Conservation (phyloP, 805 yeast species). For the Zygoascus tannicola region DNA sequence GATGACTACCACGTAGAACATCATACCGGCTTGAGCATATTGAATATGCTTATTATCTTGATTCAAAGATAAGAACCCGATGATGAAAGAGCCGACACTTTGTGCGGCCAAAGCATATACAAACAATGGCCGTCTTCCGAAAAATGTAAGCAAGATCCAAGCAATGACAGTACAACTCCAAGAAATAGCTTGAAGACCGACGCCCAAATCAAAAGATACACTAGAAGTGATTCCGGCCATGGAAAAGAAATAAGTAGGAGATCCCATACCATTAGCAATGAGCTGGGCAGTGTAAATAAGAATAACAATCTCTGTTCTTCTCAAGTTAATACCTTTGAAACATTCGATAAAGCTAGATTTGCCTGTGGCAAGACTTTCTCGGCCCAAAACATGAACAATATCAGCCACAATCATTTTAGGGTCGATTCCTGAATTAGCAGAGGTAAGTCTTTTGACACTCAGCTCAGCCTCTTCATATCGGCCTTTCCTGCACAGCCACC, state of each 20-base stretch:
- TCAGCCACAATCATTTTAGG: not conserved
- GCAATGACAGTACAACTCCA: conserved; percentile 32
- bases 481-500: conserved; percentile 42
- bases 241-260: conserved; percentile 43
- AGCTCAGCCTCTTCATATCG: conserved; percentile 35
- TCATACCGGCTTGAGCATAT: conserved; percentile 34
- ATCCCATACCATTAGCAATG: conserved; percentile 11
- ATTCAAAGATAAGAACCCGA: conserved; percentile 36
- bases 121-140: conserved; percentile 21
- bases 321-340: conserved; percentile 10
- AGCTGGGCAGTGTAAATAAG: conserved; percentile 38
- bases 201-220: conserved; percentile 35
- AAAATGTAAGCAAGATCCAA: conserved; percentile 16
- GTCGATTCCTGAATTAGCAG: conserved; percentile 1
- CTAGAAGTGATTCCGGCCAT: conserved; percentile 30
- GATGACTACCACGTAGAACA: conserved; percentile 35
- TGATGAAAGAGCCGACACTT: conserved; percentile 32
- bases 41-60: conserved; percentile 29
- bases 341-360: conserved; percentile 8
- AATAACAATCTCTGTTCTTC: conserved; percentile 32
- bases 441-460: conserved; percentile 1
- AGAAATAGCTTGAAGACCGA: conserved; percentile 40
- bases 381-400: conserved; percentile 29
- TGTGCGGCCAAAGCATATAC: conserved; percentile 30
- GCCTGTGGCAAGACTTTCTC: conserved; percentile 7